A percentile compares a stretch with the other conserved stretches of the same genome.
phyloP scores from a whole-genome alignment of 2,329 filamentous ascomycete genomes.

The Xylaria digitata region DNA sequence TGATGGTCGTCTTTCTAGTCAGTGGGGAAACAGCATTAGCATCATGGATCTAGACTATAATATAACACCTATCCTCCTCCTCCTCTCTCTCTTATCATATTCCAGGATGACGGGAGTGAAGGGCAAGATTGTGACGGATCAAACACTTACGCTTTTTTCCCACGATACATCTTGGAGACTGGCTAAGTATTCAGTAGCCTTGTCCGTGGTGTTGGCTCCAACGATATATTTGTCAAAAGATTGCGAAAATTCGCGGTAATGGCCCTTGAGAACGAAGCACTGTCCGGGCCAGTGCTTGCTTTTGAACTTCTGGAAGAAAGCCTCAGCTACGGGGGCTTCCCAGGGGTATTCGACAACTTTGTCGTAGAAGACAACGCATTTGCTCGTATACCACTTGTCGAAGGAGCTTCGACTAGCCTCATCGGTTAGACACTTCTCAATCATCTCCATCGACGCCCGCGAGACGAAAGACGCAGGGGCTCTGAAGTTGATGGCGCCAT shows the following conservation, averaged over 20 bases:
- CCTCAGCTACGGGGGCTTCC: conserved; percentile 63
- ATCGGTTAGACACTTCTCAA: conserved; percentile 62
- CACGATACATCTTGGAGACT: conserved; percentile 52
- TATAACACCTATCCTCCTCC: not conserved
- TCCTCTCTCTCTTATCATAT: not conserved
- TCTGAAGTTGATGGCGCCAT: conserved; percentile 64
- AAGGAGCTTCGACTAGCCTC: conserved; percentile 61
- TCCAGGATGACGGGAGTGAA: not conserved
- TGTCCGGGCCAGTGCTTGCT: conserved; percentile 62
- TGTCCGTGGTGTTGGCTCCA: conserved; percentile 56
- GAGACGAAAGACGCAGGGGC: conserved; percentile 62
- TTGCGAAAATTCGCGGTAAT: conserved; percentile 65
- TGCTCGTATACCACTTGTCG: conserved; percentile 59
- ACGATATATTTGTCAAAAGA: conserved; percentile 64
- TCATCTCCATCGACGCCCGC: conserved; percentile 61
- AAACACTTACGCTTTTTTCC: conserved; percentile 50
- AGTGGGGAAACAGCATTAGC: not conserved
- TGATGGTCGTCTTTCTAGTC: conserved; percentile 49
- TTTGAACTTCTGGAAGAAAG: conserved; percentile 59
- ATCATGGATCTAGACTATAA: not conserved
- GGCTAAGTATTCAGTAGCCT: conserved; percentile 56
- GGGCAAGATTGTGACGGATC: not conserved
- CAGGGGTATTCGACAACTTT: conserved; percentile 60
- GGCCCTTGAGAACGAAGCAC: conserved; percentile 66
- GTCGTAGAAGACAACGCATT: conserved; percentile 65